These are phyloP conservation scores for Microascus cirrosus DNA, from an alignment of 2,329 filamentous ascomycete genomes.

Conservation along the genomic window DNA sequence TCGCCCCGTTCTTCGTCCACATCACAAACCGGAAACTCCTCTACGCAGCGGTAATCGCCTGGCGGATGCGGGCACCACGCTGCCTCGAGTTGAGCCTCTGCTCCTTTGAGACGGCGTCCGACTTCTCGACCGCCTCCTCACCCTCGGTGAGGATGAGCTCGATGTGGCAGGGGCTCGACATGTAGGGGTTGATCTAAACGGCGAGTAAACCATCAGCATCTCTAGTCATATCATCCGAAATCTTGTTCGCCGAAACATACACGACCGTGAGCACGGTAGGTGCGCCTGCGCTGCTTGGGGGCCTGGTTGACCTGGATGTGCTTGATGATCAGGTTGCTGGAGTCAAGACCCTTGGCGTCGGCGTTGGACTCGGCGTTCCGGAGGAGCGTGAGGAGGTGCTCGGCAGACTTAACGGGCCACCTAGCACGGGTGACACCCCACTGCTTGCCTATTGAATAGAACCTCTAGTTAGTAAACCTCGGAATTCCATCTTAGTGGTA, in stretches of 20 bases:
- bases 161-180: conserved; percentile 99
- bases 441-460: conserved; percentile 68
- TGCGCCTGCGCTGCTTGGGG: conserved; percentile 97
- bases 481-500: neutral
- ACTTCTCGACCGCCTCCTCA: conserved; percentile 90
- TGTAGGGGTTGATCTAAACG: conserved; percentile 95
- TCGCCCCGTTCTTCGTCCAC: conserved; percentile 7
- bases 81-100: conserved; percentile 74
- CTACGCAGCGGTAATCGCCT: conserved; percentile 57
- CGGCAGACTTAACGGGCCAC: conserved; percentile 98
- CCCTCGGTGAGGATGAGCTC: conserved; percentile 98
- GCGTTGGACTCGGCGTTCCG: conserved; percentile 97
- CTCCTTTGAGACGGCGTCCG: conserved; percentile 49
- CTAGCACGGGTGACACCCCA: conserved; percentile 96
- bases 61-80: conserved; percentile 60
- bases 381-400: conserved; percentile 94
- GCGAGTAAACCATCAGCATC: neutral
- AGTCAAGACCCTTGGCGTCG: conserved; percentile 95
- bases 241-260: conserved; percentile 51
- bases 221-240: neutral
- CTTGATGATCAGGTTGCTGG: conserved; percentile 95
- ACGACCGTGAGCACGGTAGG: conserved; percentile 99
- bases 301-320: conserved; percentile 99
- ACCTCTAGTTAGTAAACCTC: conserved; percentile 1
- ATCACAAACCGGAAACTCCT: conserved; percentile 9